These are phyloP conservation scores for Zoysia pacifica DNA, from an alignment of 176 grass and related monocot genomes.

Conservation along the genomic window DNA sequence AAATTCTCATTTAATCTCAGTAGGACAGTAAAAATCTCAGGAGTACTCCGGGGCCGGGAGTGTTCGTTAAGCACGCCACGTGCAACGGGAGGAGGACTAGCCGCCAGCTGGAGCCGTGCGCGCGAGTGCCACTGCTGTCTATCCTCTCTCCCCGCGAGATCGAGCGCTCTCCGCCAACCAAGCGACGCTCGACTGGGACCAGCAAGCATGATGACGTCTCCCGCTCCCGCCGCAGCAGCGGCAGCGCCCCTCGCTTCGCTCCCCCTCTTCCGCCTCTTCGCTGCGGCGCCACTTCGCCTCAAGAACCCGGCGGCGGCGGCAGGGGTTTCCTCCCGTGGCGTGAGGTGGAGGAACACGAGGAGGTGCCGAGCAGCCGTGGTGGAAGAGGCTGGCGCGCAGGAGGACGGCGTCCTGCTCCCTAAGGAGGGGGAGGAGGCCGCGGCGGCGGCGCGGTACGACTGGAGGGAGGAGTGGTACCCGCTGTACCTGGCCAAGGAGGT, in stretches of 20 bases:
- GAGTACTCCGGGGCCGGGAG: too few relatives aligned
- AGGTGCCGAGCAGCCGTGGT: constrained; percentile 49
- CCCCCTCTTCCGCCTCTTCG: constrained; percentile 16
- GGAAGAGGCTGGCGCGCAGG: constrained; percentile 58
- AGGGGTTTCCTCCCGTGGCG: not conserved
- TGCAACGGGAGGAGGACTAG: not conserved
- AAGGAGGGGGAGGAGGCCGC: constrained; percentile 47
- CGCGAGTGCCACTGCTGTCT: not conserved
- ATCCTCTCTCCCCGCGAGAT: not conserved
- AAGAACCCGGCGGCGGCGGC: not conserved
- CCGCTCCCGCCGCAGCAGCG: not conserved
- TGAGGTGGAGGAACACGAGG: constrained; percentile 13
- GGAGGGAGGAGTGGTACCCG: constrained; percentile 97
- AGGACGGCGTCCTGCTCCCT: constrained; percentile 61
- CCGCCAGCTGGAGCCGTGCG: not conserved
- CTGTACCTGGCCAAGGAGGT: constrained; percentile 78
- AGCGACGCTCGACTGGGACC: constrained; percentile 31
- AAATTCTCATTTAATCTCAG: too few relatives aligned
- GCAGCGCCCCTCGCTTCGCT: not conserved
- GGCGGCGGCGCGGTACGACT: constrained; percentile 57
- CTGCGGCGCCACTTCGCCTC: not conserved
- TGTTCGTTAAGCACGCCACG: too few relatives aligned
- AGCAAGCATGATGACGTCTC: not conserved
- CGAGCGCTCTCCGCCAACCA: constrained; percentile 47
- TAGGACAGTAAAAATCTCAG: too few relatives aligned